A percentile compares a stretch with the other conserved stretches of the same genome.
phyloP scores from a whole-genome alignment of 208 protist genomes.

The Vickermania spadyakhi region DNA sequence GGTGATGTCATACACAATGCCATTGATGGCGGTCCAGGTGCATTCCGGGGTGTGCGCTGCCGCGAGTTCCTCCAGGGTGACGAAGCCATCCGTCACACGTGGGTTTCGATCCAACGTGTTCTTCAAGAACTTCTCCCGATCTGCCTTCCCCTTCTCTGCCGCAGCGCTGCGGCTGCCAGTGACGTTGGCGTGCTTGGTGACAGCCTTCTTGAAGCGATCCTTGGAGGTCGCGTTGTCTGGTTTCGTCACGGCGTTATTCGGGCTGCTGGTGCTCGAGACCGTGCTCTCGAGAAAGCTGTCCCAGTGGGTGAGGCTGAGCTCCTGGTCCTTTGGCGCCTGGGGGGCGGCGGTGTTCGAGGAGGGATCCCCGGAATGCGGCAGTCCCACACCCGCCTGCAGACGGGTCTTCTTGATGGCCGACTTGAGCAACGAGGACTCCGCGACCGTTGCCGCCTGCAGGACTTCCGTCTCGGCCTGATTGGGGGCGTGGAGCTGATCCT shows the following conservation, averaged over 20 bases:
- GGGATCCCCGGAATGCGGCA: background rate
- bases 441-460: background rate
- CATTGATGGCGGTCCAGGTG: conserved; percentile 8
- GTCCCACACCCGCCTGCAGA: background rate
- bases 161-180: background rate
- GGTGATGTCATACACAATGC: conserved; percentile 14
- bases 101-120: background rate
- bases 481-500: background rate
- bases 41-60: conserved; percentile 8
- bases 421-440: background rate
- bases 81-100: background rate
- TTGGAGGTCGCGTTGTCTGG: background rate
- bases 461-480: background rate
- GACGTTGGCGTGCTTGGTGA: background rate
- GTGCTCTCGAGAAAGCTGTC: background rate
- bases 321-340: too few species aligned
- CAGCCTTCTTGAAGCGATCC: background rate
- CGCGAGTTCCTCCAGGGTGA: conserved; percentile 6
- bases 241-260: background rate
- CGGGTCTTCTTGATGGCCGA: background rate
- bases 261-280: background rate
- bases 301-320: background rate
- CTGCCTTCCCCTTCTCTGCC: background rate
- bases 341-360: background rate
- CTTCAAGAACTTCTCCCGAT: background rate